phyloP scores from a whole-genome alignment of 2,329 filamentous ascomycete genomes.

The Fusarium nelsonii region DNA sequence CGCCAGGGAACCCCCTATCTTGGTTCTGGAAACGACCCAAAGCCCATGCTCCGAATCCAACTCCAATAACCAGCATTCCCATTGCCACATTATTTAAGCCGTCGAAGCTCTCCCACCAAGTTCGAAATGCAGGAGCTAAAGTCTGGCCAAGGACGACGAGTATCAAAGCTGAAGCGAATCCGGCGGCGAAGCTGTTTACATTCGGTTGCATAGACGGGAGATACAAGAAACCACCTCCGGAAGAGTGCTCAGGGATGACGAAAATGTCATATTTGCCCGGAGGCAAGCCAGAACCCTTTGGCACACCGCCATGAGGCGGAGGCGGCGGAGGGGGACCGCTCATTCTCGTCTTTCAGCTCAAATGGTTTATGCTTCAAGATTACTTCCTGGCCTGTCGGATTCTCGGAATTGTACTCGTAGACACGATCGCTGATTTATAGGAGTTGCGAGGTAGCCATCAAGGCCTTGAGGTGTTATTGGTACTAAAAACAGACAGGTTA shows the following conservation, averaged over 20 bases:
- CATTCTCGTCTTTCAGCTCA: constrained; percentile 53
- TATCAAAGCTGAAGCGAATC: constrained; percentile 81
- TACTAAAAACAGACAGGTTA: constrained; percentile 33
- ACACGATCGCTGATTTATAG: constrained; percentile 45
- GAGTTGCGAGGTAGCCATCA: constrained; percentile 51
- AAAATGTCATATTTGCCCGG: constrained; percentile 97
- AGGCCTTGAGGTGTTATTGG: constrained; percentile 30
- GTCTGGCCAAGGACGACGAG: constrained; percentile 78
- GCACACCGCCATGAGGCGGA: constrained; percentile 85
- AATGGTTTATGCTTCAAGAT: constrained; percentile 26
- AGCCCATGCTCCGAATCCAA: constrained; percentile 84
- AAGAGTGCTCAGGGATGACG: constrained; percentile 91
- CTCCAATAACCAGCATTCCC: constrained; percentile 75
- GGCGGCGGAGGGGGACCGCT: constrained; percentile 82
- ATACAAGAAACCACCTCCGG: constrained; percentile 91
- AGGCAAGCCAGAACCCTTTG: constrained; percentile 78
- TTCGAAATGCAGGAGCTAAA: constrained; percentile 77
- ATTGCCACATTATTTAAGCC: constrained; percentile 80
- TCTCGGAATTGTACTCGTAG: constrained; percentile 28
- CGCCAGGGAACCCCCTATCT: constrained; percentile 37
- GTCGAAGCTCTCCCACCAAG: constrained; percentile 79
- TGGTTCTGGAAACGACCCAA: constrained; percentile 55
- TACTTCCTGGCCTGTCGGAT: constrained; percentile 24
- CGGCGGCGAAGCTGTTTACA: constrained; percentile 90
- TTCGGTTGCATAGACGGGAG: constrained; percentile 90